Conservation (phyloP, 352 stramenopile genomes). For the Phytophthora kernoviae region DNA sequence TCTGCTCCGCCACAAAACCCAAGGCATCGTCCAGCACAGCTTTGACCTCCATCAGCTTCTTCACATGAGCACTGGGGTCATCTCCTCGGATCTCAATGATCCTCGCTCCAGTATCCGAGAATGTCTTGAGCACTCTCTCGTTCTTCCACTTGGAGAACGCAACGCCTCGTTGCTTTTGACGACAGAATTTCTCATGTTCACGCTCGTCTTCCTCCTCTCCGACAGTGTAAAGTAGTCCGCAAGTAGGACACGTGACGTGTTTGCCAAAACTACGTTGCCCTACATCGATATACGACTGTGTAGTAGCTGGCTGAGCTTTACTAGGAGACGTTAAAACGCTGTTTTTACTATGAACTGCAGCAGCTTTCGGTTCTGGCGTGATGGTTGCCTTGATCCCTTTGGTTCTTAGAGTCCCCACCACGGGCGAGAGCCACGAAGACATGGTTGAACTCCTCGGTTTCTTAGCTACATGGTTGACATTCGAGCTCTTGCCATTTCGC, state of each 20-base stretch:
- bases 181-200: slow-evolving; percentile 72
- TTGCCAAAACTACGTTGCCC: slow-evolving; percentile 75
- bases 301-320: slow-evolving; percentile 18
- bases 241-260: slow-evolving; percentile 59
- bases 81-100: slow-evolving; percentile 69
- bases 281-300: slow-evolving; percentile 77
- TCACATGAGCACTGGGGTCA: slow-evolving; percentile 60
- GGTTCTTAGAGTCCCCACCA: too few relatives aligned
- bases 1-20: slow-evolving; percentile 53
- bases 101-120: slow-evolving; percentile 44
- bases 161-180: slow-evolving; percentile 43
- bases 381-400: neutral
- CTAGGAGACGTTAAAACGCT: neutral
- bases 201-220: slow-evolving; percentile 78
- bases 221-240: slow-evolving; percentile 72
- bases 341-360: neutral
- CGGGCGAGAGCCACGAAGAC: too few relatives aligned
- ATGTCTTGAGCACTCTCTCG: slow-evolving; percentile 53
- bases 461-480: too few relatives aligned
- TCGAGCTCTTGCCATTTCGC: too few relatives aligned
- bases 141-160: slow-evolving; percentile 70
- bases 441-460: too few relatives aligned
- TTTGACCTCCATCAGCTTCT: slow-evolving; percentile 81
- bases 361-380: neutral
- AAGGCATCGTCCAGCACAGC: slow-evolving; percentile 71